phyloP scores from a whole-genome alignment of 352 stramenopile genomes.

The Phytopythium aichiense region DNA sequence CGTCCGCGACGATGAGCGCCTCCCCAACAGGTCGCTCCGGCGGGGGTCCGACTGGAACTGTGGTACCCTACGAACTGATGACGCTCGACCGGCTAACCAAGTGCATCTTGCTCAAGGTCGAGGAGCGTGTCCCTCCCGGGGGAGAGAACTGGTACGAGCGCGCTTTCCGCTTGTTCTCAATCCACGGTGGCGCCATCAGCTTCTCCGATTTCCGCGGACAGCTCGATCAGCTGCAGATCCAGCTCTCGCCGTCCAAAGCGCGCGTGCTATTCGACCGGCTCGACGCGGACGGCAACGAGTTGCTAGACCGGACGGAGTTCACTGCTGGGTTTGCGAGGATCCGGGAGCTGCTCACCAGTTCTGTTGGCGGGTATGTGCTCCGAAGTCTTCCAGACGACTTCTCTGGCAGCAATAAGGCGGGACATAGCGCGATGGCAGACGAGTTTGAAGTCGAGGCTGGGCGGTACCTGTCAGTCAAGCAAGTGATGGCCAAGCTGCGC shows the following conservation, averaged over 20 bases:
- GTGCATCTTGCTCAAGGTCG: constrained; percentile 55
- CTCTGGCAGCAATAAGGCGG: background rate
- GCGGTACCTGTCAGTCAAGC: constrained; percentile 40
- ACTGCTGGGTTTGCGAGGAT: constrained; percentile 15
- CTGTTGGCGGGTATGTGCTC: background rate
- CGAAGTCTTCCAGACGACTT: background rate
- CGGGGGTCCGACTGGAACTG: background rate
- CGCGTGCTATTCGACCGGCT: constrained; percentile 60
- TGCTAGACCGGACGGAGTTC: constrained; percentile 70
- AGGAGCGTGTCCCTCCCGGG: constrained; percentile 43
- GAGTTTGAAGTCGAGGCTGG: constrained; percentile 24
- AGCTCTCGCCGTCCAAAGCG: constrained; percentile 48
- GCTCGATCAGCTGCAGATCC: constrained; percentile 52
- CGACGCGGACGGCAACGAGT: constrained; percentile 50
- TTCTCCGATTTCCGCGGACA: constrained; percentile 57
- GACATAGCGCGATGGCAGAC: background rate
- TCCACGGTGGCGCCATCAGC: constrained; percentile 51
- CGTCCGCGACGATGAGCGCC: background rate
- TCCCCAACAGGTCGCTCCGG: background rate
- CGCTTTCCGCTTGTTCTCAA: constrained; percentile 63
- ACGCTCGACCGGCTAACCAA: constrained; percentile 46
- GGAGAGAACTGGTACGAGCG: constrained; percentile 45
- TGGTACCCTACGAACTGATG: constrained; percentile 44
- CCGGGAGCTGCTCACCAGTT: constrained; percentile 3
- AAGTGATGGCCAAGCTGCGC: constrained; percentile 50